phyloP scores from a whole-genome alignment of 1,284 basidiomycete species.

The Termitomyces sp. region DNA sequence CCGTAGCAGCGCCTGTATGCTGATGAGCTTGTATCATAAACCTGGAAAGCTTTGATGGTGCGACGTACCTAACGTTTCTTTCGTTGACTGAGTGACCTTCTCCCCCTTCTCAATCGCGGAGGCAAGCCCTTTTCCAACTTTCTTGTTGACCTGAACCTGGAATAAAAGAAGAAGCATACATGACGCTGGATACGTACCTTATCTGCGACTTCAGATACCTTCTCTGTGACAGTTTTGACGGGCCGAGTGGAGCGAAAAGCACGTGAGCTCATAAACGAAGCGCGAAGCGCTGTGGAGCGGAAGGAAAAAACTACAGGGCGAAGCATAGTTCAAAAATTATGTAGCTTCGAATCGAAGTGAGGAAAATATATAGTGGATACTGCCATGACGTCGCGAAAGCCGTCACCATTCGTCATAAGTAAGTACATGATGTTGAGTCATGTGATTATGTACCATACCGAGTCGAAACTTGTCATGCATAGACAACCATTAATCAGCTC shows the following conservation, averaged over 20 bases:
- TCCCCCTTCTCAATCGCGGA: slow-evolving; percentile 63
- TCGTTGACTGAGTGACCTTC: slow-evolving; percentile 47
- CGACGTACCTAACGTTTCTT: slow-evolving; percentile 47
- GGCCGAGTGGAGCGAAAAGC: slow-evolving; percentile 45
- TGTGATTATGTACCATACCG: neutral
- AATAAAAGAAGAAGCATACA: neutral
- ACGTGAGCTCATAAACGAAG: slow-evolving; percentile 25
- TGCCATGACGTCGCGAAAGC: slow-evolving; percentile 10
- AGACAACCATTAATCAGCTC: no score
- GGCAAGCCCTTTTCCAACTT: slow-evolving; percentile 54
- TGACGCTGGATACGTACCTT: slow-evolving; percentile 32
- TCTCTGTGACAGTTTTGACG: slow-evolving; percentile 53
- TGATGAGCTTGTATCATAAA: neutral
- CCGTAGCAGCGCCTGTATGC: slow-evolving; percentile 24
- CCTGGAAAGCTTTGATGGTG: neutral
- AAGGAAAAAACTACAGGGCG: slow-evolving; percentile 3
- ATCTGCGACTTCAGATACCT: slow-evolving; percentile 55
- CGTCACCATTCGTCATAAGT: slow-evolving; percentile 9
- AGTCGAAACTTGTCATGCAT: no score
- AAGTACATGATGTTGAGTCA: neutral
- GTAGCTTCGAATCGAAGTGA: no score
- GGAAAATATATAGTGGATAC: neutral
- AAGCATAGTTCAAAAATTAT: slow-evolving; percentile 10
- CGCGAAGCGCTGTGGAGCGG: slow-evolving; percentile 14
- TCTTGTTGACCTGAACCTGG: slow-evolving; percentile 50